Evolutionary conservation across 495 filamentous ascomycete genomes (phyloP).

Genomic region (Penicillium malachiteum): DNA sequence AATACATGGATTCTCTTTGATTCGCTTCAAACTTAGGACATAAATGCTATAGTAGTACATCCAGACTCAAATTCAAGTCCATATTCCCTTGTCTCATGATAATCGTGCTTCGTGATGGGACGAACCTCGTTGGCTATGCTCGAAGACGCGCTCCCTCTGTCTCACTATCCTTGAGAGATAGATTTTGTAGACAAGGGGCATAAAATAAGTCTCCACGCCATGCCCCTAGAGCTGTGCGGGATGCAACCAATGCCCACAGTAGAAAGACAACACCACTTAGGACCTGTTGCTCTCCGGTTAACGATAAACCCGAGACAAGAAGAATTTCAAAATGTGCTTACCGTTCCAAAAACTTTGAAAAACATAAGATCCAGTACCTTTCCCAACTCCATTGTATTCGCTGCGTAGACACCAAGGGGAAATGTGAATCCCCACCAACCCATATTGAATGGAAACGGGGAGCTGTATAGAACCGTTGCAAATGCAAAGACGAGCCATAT

Average conservation of each 20-base stretch:
- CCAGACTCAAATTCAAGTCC: no score
- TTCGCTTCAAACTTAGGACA: no score
- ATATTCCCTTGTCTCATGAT: no score
- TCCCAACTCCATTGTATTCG: conserved; percentile 46
- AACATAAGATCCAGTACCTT: conserved; percentile 46
- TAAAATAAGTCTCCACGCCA: conserved; percentile 43
- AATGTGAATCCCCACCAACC: conserved; percentile 65
- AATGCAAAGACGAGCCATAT: conserved; percentile 52
- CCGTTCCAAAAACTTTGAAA: conserved; percentile 49
- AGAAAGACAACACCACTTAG: conserved; percentile 38
- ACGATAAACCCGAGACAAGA: no score
- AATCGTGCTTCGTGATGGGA: no score
- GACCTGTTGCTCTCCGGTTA: conserved; percentile 22
- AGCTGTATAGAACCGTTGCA: conserved; percentile 33
- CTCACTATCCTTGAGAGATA: conserved; percentile 27
- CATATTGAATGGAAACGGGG: conserved; percentile 59
- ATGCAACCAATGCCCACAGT: conserved; percentile 44
- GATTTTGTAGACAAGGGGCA: conserved; percentile 48
- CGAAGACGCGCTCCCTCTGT: conserved; percentile 2
- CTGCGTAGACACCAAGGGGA: conserved; percentile 54
- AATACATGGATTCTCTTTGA: no score
- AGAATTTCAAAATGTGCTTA: conserved; percentile 21
- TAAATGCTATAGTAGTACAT: no score
- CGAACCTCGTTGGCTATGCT: conserved; percentile 5
- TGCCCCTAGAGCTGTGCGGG: conserved; percentile 36